Conservation (phyloP, 2,329 filamentous ascomycete genomes). For the Mycogone perniciosa region DNA sequence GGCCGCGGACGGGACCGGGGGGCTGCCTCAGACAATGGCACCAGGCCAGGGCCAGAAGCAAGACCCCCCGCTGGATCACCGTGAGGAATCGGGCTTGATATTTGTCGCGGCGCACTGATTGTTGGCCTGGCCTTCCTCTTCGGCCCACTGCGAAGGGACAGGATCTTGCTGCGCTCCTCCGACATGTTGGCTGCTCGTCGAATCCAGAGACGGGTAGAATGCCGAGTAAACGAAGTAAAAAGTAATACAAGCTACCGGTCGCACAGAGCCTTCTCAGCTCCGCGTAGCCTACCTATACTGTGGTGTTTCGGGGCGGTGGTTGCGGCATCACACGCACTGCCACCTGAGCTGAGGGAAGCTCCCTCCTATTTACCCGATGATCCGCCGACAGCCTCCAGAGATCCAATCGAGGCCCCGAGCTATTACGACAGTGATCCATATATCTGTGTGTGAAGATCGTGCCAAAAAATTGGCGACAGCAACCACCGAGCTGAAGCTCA, state of each 20-base stretch:
- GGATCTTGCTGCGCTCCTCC: conserved; percentile 53
- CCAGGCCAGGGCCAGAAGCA: neutral
- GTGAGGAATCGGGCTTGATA: conserved; percentile 54
- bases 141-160: conserved; percentile 52
- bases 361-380: conserved; percentile 15
- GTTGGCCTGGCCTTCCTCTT: conserved; percentile 56
- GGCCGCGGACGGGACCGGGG: conserved; percentile 40
- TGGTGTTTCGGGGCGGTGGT: neutral
- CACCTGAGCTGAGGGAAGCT: neutral
- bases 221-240: neutral
- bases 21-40: conserved; percentile 18
- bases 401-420: conserved; percentile 16
- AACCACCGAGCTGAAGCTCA: neutral
- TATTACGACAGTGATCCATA: conserved; percentile 9
- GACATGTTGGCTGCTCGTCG: conserved; percentile 41
- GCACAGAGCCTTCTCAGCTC: neutral
- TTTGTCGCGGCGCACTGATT: conserved; percentile 58
- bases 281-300: neutral
- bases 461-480: conserved; percentile 6
- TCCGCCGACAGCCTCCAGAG: conserved; percentile 14
- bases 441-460: conserved; percentile 6
- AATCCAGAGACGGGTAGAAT: neutral
- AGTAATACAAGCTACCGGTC: neutral
- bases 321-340: neutral
- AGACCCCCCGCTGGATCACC: conserved; percentile 30